A percentile compares a stretch with the other conserved stretches of the same genome.
Evolutionary conservation across 352 stramenopile species (phyloP).

Genomic region (Phytophthora vignae): DNA sequence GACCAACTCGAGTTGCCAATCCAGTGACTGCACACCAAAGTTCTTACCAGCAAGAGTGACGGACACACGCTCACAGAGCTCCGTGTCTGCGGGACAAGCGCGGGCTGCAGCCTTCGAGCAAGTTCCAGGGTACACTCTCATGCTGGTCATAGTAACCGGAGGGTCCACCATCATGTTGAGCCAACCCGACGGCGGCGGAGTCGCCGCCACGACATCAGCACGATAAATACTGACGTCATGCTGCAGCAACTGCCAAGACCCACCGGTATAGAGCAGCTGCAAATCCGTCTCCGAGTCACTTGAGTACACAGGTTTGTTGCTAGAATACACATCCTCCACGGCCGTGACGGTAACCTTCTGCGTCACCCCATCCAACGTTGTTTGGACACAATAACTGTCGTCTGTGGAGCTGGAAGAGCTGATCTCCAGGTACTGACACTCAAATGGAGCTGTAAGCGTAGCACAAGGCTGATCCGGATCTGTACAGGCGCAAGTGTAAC

Average conservation of each 20-base stretch:
- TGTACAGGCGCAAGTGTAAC: constrained; percentile 58
- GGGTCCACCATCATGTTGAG: constrained; percentile 32
- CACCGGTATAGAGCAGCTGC: constrained; percentile 44
- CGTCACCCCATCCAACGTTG: constrained; percentile 19
- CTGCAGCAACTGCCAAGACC: constrained; percentile 46
- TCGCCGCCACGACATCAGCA: constrained; percentile 27
- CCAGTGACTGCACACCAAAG: constrained; percentile 48
- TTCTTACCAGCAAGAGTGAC: constrained; percentile 63
- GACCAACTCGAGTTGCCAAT: constrained; percentile 57
- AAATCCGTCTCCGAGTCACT: constrained; percentile 24
- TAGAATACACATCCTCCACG: constrained; percentile 46
- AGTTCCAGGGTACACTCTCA: constrained; percentile 51
- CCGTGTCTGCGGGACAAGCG: constrained; percentile 48
- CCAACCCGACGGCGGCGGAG: constrained; percentile 45
- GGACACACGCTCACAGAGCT: constrained; percentile 53
- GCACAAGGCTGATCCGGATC: constrained; percentile 52
- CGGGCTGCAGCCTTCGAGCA: constrained; percentile 36
- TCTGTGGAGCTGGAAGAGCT: constrained; percentile 17
- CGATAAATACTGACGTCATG: constrained; percentile 36
- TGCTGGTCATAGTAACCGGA: constrained; percentile 12
- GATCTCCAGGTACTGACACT: constrained; percentile 45
- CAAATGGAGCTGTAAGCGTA: constrained; percentile 45
- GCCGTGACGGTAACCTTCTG: constrained; percentile 42
- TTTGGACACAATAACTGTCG: constrained; percentile 47
- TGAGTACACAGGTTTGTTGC: constrained; percentile 49